A percentile compares a stretch with the other conserved stretches of the same genome.
Evolutionary conservation across 2,329 filamentous ascomycete species (phyloP).

Genomic region (Fusarium musae): DNA sequence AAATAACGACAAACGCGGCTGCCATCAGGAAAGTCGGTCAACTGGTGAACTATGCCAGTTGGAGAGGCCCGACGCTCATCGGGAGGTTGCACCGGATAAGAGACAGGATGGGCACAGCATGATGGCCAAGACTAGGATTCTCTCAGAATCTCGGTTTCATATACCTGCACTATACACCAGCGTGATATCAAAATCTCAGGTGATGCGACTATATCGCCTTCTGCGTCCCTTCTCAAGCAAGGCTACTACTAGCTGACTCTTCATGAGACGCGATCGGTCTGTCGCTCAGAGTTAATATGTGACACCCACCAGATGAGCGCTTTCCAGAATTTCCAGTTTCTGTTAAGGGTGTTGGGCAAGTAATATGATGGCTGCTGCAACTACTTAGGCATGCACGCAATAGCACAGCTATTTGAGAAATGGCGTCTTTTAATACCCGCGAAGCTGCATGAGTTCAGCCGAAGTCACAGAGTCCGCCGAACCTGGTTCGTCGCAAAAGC

Average conservation of each 20-base stretch:
- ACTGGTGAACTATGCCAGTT: slow-evolving; percentile 4
- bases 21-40: slow-evolving; percentile 26
- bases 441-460: slow-evolving; percentile 28
- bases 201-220: not conserved
- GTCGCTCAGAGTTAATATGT: slow-evolving; percentile 5
- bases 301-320: not conserved
- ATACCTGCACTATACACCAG: not conserved
- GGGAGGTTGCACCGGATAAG: slow-evolving; percentile 28
- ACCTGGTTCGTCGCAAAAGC: slow-evolving; percentile 10
- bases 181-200: not conserved
- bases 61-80: slow-evolving; percentile 19
- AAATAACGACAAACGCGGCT: slow-evolving; percentile 14
- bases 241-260: slow-evolving; percentile 22
- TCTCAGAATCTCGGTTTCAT: not conserved
- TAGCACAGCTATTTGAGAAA: slow-evolving; percentile 6
- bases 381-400: slow-evolving; percentile 30
- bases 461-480: slow-evolving; percentile 3
- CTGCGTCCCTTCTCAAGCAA: slow-evolving; percentile 5
- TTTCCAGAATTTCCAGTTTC: slow-evolving; percentile 15
- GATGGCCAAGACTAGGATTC: not conserved
- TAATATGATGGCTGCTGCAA: slow-evolving; percentile 23
- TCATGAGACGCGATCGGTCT: slow-evolving; percentile 1
- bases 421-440: slow-evolving; percentile 20
- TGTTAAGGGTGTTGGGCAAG: not conserved
- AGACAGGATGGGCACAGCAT: slow-evolving; percentile 9